These are phyloP conservation scores for Mycena pura DNA, from an alignment of 768 basidiomycete genomes.

Conservation along the genomic window DNA sequence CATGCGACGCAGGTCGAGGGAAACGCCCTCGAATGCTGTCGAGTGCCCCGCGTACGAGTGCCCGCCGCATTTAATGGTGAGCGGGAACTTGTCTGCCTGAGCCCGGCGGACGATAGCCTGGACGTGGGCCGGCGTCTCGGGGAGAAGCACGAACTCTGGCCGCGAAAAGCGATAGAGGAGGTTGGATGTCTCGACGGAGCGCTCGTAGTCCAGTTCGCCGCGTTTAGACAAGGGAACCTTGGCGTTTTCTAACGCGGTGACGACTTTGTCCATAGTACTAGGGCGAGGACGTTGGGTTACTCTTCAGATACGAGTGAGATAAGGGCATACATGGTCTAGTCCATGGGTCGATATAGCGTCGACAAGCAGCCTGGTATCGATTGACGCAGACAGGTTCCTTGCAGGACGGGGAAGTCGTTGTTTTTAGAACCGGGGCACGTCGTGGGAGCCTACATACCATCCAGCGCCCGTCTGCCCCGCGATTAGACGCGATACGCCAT, in stretches of 20 bases:
- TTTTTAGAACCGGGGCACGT: too few species aligned
- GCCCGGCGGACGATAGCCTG: slow-evolving; percentile 16
- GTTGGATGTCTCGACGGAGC: slow-evolving; percentile 22
- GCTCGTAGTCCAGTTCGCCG: slow-evolving; percentile 20
- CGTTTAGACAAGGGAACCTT: slow-evolving; percentile 15
- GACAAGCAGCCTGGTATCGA: too few species aligned
- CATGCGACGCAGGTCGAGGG: slow-evolving; percentile 21
- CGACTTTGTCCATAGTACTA: slow-evolving; percentile 34
- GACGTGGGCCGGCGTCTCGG: slow-evolving; percentile 17
- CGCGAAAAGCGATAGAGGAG: slow-evolving; percentile 25
- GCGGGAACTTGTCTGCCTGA: slow-evolving; percentile 6
- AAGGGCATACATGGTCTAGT: too few species aligned
- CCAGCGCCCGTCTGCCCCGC: too few species aligned
- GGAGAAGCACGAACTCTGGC: slow-evolving; percentile 22
- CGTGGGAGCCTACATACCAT: too few species aligned
- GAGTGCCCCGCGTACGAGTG: slow-evolving; percentile 26
- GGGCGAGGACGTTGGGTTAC: not conserved
- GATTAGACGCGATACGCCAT: too few species aligned
- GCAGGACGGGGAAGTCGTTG: too few species aligned
- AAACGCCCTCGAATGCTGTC: slow-evolving; percentile 23
- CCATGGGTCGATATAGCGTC: too few species aligned
- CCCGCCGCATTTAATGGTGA: slow-evolving; percentile 25
- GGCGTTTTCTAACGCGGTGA: slow-evolving; percentile 12
- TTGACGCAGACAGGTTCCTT: too few species aligned
- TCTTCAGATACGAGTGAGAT: too few species aligned